Conservation (phyloP, 371 early-diverging fungal species). For the Apophysomyces sp. region DNA sequence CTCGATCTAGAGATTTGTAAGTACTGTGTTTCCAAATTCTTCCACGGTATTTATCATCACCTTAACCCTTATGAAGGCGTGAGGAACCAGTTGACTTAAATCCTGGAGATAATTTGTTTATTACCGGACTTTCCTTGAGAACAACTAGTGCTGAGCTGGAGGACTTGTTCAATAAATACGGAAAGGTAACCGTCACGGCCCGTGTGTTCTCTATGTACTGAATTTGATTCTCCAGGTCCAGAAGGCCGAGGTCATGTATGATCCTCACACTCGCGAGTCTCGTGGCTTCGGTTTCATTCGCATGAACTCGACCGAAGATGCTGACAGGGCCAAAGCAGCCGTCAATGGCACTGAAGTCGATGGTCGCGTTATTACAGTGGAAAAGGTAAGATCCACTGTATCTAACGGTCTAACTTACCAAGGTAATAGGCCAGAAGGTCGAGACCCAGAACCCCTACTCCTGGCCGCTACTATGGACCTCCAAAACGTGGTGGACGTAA, state of each 20-base stretch:
- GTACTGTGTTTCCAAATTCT: background rate
- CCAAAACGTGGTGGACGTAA: conserved; percentile 58
- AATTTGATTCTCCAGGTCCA: conserved; percentile 42
- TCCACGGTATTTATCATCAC: background rate
- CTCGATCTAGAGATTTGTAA: conserved; percentile 43
- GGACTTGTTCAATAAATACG: conserved; percentile 73
- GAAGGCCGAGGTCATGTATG: conserved; percentile 75
- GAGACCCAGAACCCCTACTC: conserved; percentile 82
- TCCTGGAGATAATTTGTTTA: conserved; percentile 79
- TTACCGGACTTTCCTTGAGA: conserved; percentile 67
- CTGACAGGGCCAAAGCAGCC: conserved; percentile 67
- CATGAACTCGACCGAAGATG: conserved; percentile 72
- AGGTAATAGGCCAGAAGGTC: conserved; percentile 61
- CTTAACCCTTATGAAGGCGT: conserved; percentile 8
- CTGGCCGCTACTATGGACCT: conserved; percentile 87
- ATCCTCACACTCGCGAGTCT: conserved; percentile 81
- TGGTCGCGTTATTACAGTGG: conserved; percentile 73
- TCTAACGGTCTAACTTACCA: background rate
- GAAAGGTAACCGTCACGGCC: conserved; percentile 49
- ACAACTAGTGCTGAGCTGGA: conserved; percentile 67
- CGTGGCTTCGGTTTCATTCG: conserved; percentile 87
- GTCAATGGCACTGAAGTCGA: conserved; percentile 70
- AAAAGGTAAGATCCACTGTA: conserved; percentile 49
- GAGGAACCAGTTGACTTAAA: conserved; percentile 50
- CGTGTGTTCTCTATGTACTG: background rate